Percentiles rank a stretch among this genome's conserved stretches.
Evolutionary conservation across 176 grass and related monocot species (phyloP).

Genomic region (Phragmites australis): DNA sequence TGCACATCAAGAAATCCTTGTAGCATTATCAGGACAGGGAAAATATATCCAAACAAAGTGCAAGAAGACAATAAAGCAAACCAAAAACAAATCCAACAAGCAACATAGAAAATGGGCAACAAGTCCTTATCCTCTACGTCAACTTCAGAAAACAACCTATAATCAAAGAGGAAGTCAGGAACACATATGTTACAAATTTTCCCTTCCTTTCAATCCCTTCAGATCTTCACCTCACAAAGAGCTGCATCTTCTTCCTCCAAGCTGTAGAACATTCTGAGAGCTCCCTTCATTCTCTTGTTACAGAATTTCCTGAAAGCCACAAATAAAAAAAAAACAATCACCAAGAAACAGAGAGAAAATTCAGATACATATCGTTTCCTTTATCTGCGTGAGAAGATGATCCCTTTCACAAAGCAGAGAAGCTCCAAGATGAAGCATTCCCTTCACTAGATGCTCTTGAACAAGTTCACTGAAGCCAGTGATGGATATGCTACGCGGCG

Average conservation of each 20-base stretch:
- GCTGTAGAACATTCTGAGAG: conserved; percentile 20
- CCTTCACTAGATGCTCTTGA: conserved; percentile 17
- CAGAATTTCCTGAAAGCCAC: conserved; percentile 2
- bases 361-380: background rate
- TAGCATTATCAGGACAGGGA: background rate
- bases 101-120: conserved; percentile 23
- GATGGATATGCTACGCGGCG: conserved; percentile 51
- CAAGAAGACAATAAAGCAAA: conserved; percentile 32
- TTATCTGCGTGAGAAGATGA: conserved; percentile 44
- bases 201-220: background rate
- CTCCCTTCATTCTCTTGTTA: background rate
- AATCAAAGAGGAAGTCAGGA: conserved; percentile 9
- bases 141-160: conserved; percentile 14
- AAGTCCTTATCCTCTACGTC: conserved; percentile 50
- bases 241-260: conserved; percentile 8
- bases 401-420: conserved; percentile 54
- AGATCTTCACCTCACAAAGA: background rate
- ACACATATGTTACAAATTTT: conserved; percentile 25
- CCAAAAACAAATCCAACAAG: conserved; percentile 37
- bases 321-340: background rate
- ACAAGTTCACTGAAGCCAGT: conserved; percentile 5
- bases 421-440: conserved; percentile 60
- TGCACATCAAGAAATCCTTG: conserved; percentile 20
- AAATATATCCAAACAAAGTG: conserved; percentile 32
- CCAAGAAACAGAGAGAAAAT: conserved; percentile 17